A percentile compares a stretch with the other conserved stretches of the same genome.
phyloP scores from a whole-genome alignment of 2,329 filamentous ascomycete genomes.

The Cordyceps tenuipes region DNA sequence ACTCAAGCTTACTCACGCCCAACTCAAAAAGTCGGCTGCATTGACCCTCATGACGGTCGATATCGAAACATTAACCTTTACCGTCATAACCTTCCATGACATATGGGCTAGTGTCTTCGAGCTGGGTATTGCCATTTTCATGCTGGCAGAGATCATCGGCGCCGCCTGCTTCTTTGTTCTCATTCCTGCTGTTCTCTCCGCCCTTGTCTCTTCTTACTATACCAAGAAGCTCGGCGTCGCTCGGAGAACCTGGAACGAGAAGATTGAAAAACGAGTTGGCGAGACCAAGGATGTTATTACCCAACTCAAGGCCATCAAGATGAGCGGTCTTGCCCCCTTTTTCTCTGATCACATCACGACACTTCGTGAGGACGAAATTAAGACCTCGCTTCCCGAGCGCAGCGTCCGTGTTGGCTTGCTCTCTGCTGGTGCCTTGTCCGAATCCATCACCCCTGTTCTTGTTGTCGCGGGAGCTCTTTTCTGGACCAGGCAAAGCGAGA shows the following conservation, averaged over 20 bases:
- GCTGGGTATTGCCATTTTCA: conserved; percentile 4
- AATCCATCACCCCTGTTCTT: conserved; percentile 3
- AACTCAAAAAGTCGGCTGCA: conserved; percentile 9
- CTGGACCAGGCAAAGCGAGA: background rate
- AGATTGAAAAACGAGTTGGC: conserved; percentile 5
- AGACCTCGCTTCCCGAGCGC: conserved; percentile 6
- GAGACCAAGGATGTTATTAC: conserved; percentile 17
- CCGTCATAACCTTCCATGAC: conserved; percentile 7
- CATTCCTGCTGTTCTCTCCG: background rate
- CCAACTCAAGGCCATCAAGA: conserved; percentile 29
- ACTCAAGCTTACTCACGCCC: conserved; percentile 4
- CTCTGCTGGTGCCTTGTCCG: background rate
- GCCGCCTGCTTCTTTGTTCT: conserved; percentile 3
- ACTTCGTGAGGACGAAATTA: conserved; percentile 14
- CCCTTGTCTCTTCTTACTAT: conserved; percentile 3
- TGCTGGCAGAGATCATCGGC: conserved; percentile 9
- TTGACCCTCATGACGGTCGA: conserved; percentile 8
- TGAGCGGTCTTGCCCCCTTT: conserved; percentile 23
- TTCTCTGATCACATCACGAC: conserved; percentile 8
- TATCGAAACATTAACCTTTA: conserved; percentile 6
- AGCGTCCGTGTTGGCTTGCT: conserved; percentile 2
- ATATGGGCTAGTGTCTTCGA: conserved; percentile 8
- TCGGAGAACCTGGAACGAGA: conserved; percentile 7
- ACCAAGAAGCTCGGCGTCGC: conserved; percentile 4
- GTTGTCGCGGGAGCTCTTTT: conserved; percentile 10